These are phyloP conservation scores for Nematocida sp. DNA, from an alignment of 371 early-diverging fungal genomes.

Conservation along the genomic window DNA sequence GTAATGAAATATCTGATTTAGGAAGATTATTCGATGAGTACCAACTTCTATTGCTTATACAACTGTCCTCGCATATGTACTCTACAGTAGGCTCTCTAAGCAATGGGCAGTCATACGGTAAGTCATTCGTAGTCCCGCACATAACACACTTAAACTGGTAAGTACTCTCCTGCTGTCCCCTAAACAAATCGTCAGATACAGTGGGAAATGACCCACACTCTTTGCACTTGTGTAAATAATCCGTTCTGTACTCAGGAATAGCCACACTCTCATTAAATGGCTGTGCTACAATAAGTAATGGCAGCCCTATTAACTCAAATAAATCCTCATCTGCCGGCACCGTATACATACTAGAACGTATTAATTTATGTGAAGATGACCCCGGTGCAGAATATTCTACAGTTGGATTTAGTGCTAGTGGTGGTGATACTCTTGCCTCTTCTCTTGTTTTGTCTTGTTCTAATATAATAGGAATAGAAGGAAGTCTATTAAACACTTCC, in stretches of 20 bases:
- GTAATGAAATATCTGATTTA: conserved; percentile 2
- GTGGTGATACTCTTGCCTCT: conserved; percentile 13
- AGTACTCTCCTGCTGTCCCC: neutral
- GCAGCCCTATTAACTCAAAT: conserved; percentile 63
- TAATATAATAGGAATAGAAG: conserved; percentile 23
- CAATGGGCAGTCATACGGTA: conserved; percentile 25
- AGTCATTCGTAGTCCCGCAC: conserved; percentile 59
- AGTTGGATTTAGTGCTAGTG: conserved; percentile 13
- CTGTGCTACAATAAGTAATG: conserved; percentile 61
- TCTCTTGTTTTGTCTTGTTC: conserved; percentile 18
- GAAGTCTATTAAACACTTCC: conserved; percentile 18
- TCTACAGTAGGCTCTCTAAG: conserved; percentile 46
- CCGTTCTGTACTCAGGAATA: conserved; percentile 39
- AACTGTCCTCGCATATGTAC: conserved; percentile 56
- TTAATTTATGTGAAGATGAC: conserved; percentile 15
- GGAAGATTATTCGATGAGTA: conserved; percentile 32
- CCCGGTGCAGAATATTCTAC: neutral
- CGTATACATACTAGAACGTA: conserved; percentile 66
- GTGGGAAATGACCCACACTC: conserved; percentile 64
- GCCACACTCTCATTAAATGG: conserved; percentile 63
- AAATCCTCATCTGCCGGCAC: conserved; percentile 62
- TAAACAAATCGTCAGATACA: neutral
- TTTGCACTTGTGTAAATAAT: conserved; percentile 53
- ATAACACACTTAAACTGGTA: conserved; percentile 65
- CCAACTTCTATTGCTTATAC: conserved; percentile 36